phyloP scores from a whole-genome alignment of 345 rosid species.

The Laguncularia racemosa region DNA sequence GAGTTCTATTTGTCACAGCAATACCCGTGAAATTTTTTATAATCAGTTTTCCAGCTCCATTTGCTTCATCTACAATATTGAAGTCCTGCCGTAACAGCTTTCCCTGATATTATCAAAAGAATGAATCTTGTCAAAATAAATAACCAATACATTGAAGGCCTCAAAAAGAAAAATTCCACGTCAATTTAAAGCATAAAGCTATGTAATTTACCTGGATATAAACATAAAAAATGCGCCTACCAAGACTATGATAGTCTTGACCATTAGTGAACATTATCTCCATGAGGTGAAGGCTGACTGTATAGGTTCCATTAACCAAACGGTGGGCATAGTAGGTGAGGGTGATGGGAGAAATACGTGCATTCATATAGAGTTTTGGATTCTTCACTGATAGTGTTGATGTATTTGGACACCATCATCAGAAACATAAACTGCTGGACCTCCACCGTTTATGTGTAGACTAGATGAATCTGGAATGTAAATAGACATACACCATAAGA shows the following conservation, averaged over 20 bases:
- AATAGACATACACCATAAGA: background rate
- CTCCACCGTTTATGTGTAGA: constrained; percentile 14
- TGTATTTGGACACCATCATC: no score
- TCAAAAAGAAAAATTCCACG: no score
- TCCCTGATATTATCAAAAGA: constrained; percentile 24
- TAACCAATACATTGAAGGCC: background rate
- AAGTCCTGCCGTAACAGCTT: constrained; percentile 39
- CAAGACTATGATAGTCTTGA: constrained; percentile 26
- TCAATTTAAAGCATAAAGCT: no score
- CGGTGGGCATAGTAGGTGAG: constrained; percentile 41
- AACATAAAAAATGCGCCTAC: constrained; percentile 57
- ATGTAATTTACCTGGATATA: constrained; percentile 43
- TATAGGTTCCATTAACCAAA: constrained; percentile 30
- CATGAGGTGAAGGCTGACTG: constrained; percentile 60
- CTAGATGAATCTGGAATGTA: background rate
- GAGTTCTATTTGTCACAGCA: constrained; percentile 15
- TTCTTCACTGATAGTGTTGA: constrained; percentile 10
- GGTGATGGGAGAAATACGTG: constrained; percentile 36
- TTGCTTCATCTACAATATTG: constrained; percentile 39
- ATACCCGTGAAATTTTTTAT: constrained; percentile 11
- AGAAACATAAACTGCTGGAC: background rate
- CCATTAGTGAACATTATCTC: constrained; percentile 42
- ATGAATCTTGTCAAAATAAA: background rate
- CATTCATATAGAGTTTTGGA: constrained; percentile 27
- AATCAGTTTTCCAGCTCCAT: constrained; percentile 28